Base-by-base conservation (phyloP, 495 filamentous ascomycete genomes). In the Staphylotrichum tortipilum region DNA sequence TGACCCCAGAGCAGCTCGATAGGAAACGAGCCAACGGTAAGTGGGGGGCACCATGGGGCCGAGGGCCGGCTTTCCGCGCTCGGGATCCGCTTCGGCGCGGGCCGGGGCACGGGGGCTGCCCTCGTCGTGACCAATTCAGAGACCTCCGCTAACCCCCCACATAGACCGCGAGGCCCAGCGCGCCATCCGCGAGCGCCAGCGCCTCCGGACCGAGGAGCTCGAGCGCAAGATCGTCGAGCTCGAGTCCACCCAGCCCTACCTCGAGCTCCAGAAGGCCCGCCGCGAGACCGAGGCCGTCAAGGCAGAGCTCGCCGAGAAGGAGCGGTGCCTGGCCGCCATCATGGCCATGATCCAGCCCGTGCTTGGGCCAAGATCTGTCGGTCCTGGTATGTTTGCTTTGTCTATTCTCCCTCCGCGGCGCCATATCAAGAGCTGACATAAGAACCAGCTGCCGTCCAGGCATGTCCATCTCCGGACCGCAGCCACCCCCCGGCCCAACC, bases 141-240 rank as follows among this genome's bases (percentile, higher is more conserved):
- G n/a, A n/a, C n/a, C n/a, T n/a, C n/a, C 26, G 4, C 41, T 44
- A 31, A 44, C 29, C 12, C n/a, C n/a, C 21, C 15, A 24, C 38
- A 21, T 53, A 74, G 71, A 92, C 58, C 81, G 87, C 18, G 86
- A 92, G 63, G 87, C 87, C 10, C 87, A 92, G 61, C 77, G 86
- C 44, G 86, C 85, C 17, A 92, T 89, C 49, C 77, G 87, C 5
- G 83, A 89, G 58, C 74, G 87, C 31, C 89, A 85, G 19, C 86
- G 83, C 55, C 70, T 75, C 24, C 82, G 86, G 57, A 89, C 87
- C 51, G 84, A 89, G 40, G 71, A 66, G 15, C 71, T 88, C 49
- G 65, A 72, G 57, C 61, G 50, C 15, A 58, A 64, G 40, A 69
- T 71, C 49, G 66, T 55, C 40, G 72, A 69, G 53, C 64, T 70